Base-by-base conservation (phyloP, 331 rosid species). In the Acacia concinna region DNA sequence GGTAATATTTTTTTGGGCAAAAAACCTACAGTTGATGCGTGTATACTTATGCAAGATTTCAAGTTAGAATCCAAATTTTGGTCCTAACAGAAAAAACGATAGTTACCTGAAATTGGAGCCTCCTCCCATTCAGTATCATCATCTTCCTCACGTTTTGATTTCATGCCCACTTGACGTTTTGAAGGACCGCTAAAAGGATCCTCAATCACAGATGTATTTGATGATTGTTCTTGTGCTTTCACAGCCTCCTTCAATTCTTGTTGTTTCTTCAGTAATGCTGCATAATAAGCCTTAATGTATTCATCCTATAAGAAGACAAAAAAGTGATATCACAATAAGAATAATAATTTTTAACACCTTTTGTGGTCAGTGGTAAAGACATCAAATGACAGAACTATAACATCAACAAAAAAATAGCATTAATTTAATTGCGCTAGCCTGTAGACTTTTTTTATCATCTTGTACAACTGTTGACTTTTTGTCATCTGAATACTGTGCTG, bases 251-350 rank as follows among this genome's bases (percentile, higher is more conserved):
- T 89, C 78, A 86, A 8, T 81, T 93, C 94, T 44, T 87, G 87
- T 67, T 95, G 98, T 83, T 91, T 87, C 84, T 90, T 82, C 49
- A 90, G 85, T 56, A 96, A 79, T 70, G 98, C 98, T 60, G 97
- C 97, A 73, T 89, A 93, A 81, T 96, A 96, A 70, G 98, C 99
- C 89, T 91, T 91, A 18, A 86, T 83, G 83, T 93, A 96, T 83
- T 91, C 99, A 83, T 91, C 99, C 99, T 96, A 78, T 38, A 84
- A 73, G 54, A 83, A 74, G 47, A 68, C 63, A 79, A 8, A 73
- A 75, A 83, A 62, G 47, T 76, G 34, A 81, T 59, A 68, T 70
- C 25, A 59, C 62, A 23, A 74, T 10, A 23, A 67, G 60, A 20
- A 78, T 34, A 78, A 52, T 32, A 10, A 38, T 60, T 54, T 71